Conservation (phyloP, 192 early-diverging fungal genomes). For the Coemansia pectinata region DNA sequence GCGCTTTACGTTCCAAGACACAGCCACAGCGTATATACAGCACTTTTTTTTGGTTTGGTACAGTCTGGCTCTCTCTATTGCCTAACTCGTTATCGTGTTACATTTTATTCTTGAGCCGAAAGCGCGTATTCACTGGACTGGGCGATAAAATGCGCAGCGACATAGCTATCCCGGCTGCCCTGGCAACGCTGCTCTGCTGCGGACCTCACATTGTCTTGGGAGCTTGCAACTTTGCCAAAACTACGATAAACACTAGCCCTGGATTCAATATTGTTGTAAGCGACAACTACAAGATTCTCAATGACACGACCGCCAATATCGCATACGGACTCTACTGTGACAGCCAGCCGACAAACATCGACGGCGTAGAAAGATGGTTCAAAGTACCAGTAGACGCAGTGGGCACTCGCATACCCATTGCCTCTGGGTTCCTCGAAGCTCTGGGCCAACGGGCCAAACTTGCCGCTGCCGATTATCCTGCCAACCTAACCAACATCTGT, state of each 20-base stretch:
- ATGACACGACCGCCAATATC: constrained; percentile 27
- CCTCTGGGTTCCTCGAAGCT: constrained; percentile 51
- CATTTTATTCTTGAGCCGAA: background rate
- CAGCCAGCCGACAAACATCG: constrained; percentile 28
- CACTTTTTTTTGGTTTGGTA: background rate
- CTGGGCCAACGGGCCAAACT: constrained; percentile 24
- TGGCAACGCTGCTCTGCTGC: background rate
- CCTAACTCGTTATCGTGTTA: background rate
- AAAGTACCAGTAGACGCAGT: constrained; percentile 44
- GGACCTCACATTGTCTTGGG: constrained; percentile 11
- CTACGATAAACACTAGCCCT: constrained; percentile 24
- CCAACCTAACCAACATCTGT: constrained; percentile 43
- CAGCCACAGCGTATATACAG: background rate
- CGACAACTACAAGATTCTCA: constrained; percentile 52
- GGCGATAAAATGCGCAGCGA: constrained; percentile 22
- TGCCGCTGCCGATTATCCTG: constrained; percentile 17
- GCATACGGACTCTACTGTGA: constrained; percentile 53
- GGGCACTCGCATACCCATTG: constrained; percentile 32
- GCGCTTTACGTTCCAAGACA: background rate
- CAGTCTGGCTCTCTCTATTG: background rate
- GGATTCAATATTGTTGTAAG: constrained; percentile 49
- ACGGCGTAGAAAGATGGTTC: constrained; percentile 48
- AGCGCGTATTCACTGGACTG: background rate
- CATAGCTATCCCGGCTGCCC: background rate
- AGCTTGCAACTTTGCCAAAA: constrained; percentile 36